phyloP scores from a whole-genome alignment of 2,329 filamentous ascomycete species.

The Penicillium sp. region DNA sequence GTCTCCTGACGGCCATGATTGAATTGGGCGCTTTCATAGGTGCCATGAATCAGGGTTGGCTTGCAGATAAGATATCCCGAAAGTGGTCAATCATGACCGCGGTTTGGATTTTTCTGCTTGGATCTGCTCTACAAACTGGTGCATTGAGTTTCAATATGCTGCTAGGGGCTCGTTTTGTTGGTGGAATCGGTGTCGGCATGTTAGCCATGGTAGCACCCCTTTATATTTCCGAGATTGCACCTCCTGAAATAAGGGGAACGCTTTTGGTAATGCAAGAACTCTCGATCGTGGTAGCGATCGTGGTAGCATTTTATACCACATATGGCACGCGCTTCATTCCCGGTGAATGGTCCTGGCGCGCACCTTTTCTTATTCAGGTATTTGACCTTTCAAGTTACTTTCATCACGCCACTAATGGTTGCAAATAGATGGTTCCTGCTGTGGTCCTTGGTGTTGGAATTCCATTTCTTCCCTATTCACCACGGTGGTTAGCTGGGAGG shows the following conservation, averaged over 20 bases:
- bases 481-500: no score
- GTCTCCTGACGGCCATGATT: no score
- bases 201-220: conserved; percentile 42
- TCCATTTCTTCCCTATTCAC: no score
- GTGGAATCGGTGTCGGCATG: conserved; percentile 43
- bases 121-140: conserved; percentile 55
- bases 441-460: no score
- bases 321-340: no score
- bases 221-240: conserved; percentile 40
- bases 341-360: no score
- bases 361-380: no score
- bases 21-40: conserved; percentile 54
- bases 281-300: conserved; percentile 51
- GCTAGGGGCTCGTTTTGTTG: conserved; percentile 48
- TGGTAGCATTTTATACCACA: conserved; percentile 60
- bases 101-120: conserved; percentile 56
- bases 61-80: conserved; percentile 57
- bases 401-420: no score
- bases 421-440: no score
- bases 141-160: conserved; percentile 56
- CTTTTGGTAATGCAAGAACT: conserved; percentile 48
- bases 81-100: conserved; percentile 57
- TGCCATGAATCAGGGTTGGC: conserved; percentile 51
- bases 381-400: no score
- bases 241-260: conserved; percentile 38